These are phyloP conservation scores for Pigoraptor vietnamica DNA, from an alignment of 78 protist species.

Conservation along the genomic window DNA sequence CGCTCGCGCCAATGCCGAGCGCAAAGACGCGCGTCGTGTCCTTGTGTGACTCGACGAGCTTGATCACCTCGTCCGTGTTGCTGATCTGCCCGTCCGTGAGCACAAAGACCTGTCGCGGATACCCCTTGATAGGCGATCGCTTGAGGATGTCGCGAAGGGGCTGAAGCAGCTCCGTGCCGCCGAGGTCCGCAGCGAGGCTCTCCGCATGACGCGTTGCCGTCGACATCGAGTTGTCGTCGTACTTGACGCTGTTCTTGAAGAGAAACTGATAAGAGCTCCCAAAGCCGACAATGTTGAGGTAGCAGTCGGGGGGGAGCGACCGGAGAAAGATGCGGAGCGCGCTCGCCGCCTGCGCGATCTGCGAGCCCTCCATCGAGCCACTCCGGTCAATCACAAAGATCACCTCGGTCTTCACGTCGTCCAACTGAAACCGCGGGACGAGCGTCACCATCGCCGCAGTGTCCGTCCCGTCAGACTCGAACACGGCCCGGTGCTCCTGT, in stretches of 20 bases:
- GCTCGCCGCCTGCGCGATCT: background rate
- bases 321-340: conserved; percentile 47
- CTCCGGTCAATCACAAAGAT: conserved; percentile 56
- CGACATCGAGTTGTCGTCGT: conserved; percentile 16
- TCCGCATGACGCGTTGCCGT: conserved; percentile 26
- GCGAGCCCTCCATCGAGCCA: conserved; percentile 57
- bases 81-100: conserved; percentile 79
- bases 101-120: conserved; percentile 68
- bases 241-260: background rate
- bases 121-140: conserved; percentile 17
- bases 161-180: conserved; percentile 58
- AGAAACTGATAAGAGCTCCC: conserved; percentile 15
- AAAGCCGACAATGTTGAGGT: conserved; percentile 63
- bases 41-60: background rate
- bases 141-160: conserved; percentile 16
- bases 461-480: conserved; percentile 35
- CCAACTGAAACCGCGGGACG: conserved; percentile 22
- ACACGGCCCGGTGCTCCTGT: conserved; percentile 54
- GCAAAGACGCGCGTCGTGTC: conserved; percentile 52
- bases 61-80: conserved; percentile 38
- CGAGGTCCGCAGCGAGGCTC: conserved; percentile 37
- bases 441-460: conserved; percentile 27
- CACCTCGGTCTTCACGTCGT: conserved; percentile 10
- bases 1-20: conserved; percentile 75
- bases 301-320: conserved; percentile 44